Percentiles rank a stretch among this genome's conserved stretches.
These are phyloP conservation scores for Tylopilus plumbeoviolaceoides DNA, from an alignment of 768 basidiomycete species.

Conservation along the genomic window DNA sequence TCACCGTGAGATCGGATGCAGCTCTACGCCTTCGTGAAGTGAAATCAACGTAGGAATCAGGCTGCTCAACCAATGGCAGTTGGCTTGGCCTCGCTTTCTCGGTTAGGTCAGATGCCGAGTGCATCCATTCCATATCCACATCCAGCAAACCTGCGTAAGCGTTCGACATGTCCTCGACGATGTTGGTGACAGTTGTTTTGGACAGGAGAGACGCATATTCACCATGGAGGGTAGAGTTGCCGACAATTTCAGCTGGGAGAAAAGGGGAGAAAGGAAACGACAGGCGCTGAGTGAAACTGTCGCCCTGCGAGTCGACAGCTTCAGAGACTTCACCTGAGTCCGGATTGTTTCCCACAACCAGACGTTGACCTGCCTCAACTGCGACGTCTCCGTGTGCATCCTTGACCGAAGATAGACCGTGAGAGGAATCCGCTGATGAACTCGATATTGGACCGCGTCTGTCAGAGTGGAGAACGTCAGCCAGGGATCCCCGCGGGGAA, in stretches of 20 bases:
- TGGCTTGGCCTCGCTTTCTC: constrained; percentile 10
- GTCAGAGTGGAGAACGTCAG: not conserved
- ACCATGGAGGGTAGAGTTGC: not conserved
- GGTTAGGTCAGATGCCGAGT: constrained; percentile 11
- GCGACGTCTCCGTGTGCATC: not conserved
- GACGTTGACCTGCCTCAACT: not conserved
- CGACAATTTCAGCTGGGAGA: constrained; percentile 3
- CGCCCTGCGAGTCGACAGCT: not conserved
- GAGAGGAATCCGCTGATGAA: not conserved
- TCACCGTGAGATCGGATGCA: constrained; percentile 30
- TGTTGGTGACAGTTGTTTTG: not conserved
- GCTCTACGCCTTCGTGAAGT: constrained; percentile 24
- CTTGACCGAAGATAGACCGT: not conserved
- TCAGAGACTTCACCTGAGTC: not conserved
- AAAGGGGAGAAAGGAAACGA: constrained; percentile 23
- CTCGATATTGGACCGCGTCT: not conserved
- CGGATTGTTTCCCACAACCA: no score
- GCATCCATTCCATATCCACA: constrained; percentile 1
- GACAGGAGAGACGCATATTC: not conserved
- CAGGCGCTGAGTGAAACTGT: constrained; percentile 6
- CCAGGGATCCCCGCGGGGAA: not conserved
- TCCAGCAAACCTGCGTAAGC: not conserved
- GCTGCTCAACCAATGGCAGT: constrained; percentile 1
- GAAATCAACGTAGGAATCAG: not conserved
- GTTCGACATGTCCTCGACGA: not conserved